Evolutionary conservation across 2,329 filamentous ascomycete species (phyloP).

Genomic region (Albophoma yamanashiensis): DNA sequence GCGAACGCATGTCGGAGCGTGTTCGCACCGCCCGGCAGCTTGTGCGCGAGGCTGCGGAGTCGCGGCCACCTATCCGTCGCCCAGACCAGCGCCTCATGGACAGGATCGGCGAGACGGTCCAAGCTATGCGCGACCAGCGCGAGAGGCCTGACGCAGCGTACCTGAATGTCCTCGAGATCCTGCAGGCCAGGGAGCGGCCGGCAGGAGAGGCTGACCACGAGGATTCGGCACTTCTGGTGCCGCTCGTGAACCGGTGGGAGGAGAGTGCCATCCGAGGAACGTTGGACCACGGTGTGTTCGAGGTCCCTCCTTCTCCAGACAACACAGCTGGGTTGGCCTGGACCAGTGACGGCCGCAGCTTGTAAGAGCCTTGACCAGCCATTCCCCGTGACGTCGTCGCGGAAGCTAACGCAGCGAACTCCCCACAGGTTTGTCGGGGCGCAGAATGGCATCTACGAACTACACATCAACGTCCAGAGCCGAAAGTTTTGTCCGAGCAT

Average conservation of each 20-base stretch:
- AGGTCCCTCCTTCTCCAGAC: slow-evolving; percentile 35
- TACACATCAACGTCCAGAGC: slow-evolving; percentile 51
- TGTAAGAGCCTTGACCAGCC: slow-evolving; percentile 34
- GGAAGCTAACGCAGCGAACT: background rate
- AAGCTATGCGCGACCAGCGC: slow-evolving; percentile 23
- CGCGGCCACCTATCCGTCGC: slow-evolving; percentile 6
- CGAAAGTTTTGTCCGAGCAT: slow-evolving; percentile 50
- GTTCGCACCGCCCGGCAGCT: slow-evolving; percentile 21
- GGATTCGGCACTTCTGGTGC: slow-evolving; percentile 23
- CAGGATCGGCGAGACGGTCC: slow-evolving; percentile 22
- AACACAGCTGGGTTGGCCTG: slow-evolving; percentile 53
- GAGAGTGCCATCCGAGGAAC: slow-evolving; percentile 23
- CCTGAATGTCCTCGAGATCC: slow-evolving; percentile 24
- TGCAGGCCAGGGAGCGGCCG: slow-evolving; percentile 22
- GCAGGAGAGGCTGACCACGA: slow-evolving; percentile 20
- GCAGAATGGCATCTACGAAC: slow-evolving; percentile 68
- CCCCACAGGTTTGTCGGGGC: slow-evolving; percentile 46
- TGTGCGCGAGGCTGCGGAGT: slow-evolving; percentile 13
- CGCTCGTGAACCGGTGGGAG: slow-evolving; percentile 25
- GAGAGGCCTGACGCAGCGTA: slow-evolving; percentile 25
- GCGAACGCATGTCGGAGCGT: slow-evolving; percentile 22
- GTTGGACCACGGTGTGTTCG: slow-evolving; percentile 29
- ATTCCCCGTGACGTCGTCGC: background rate
- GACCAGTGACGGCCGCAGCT: slow-evolving; percentile 47
- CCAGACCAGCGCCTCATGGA: slow-evolving; percentile 22